Evolutionary conservation across 164 flowering plant genomes (phyloP).

Genomic region (Macadamia integrifolia): DNA sequence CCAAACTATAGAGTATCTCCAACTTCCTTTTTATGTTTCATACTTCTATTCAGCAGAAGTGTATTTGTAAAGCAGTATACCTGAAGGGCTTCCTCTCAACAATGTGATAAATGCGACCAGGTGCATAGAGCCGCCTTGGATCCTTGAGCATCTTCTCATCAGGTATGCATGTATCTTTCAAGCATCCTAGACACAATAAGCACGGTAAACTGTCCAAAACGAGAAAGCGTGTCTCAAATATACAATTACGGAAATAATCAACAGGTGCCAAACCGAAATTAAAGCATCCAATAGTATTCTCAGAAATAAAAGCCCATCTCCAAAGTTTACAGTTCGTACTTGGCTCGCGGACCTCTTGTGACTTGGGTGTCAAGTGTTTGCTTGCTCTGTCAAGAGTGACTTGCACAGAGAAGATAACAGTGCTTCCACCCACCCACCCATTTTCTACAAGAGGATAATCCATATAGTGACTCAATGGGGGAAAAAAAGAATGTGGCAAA

Average conservation of each 20-base stretch:
- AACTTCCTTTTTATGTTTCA: too few relatives aligned
- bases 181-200: conserved; percentile 76
- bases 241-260: not conserved
- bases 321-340: not conserved
- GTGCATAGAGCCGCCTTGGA: conserved; percentile 94
- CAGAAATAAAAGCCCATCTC: conserved; percentile 2
- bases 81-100: conserved; percentile 89
- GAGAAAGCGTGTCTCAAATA: conserved; percentile 2
- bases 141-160: conserved; percentile 83
- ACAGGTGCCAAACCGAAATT: not conserved
- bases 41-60: too few relatives aligned
- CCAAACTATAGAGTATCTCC: too few relatives aligned
- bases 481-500: too few relatives aligned
- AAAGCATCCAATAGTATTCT: not conserved
- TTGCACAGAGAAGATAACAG: too few relatives aligned
- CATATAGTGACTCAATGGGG: too few relatives aligned
- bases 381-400: too few relatives aligned
- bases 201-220: conserved; percentile 80
- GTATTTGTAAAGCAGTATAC: conserved; percentile 28
- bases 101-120: conserved; percentile 96
- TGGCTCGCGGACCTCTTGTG: too few relatives aligned
- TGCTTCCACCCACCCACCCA: too few relatives aligned
- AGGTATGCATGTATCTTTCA: conserved; percentile 83
- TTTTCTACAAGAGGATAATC: too few relatives aligned
- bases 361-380: too few relatives aligned